Evolutionary conservation across 345 rosid species (phyloP).

Genomic region (Lepidium sativum): DNA sequence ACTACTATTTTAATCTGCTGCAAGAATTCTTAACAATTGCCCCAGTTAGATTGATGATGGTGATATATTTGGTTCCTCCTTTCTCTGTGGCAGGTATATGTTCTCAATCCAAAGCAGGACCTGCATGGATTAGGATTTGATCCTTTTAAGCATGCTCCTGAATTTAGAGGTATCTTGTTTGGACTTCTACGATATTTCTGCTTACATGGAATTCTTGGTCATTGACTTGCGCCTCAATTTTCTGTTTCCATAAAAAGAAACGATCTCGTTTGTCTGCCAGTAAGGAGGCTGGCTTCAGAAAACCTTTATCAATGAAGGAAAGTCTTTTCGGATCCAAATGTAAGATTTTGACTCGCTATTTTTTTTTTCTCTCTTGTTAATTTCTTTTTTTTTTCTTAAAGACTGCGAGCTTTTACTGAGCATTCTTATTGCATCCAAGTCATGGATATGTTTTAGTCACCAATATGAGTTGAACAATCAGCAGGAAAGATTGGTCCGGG

Average conservation of each 20-base stretch:
- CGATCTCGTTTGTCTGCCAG: conserved; percentile 45
- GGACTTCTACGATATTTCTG: conserved; percentile 10
- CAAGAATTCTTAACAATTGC: neutral
- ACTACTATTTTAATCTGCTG: neutral
- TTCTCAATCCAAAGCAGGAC: conserved; percentile 86
- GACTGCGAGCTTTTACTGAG: conserved; percentile 3
- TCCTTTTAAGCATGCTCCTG: conserved; percentile 96
- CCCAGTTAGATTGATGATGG: neutral
- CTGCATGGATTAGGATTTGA: conserved; percentile 83
- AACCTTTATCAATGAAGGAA: conserved; percentile 50
- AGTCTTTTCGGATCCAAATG: conserved; percentile 71
- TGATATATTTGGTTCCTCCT: neutral
- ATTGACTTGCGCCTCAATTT: conserved; percentile 10
- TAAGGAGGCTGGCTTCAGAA: conserved; percentile 38
- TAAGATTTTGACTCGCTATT: conserved; percentile 37
- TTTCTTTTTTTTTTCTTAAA: neutral
- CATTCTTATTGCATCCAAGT: conserved; percentile 10
- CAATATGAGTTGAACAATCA: conserved; percentile 42
- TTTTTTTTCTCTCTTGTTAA: neutral
- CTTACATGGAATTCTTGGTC: neutral
- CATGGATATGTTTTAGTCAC: conserved; percentile 23
- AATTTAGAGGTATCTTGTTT: conserved; percentile 67
- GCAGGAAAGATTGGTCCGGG: conserved; percentile 84
- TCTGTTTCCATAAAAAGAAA: conserved; percentile 45
- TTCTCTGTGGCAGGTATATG: conserved; percentile 44